A percentile compares a stretch with the other conserved stretches of the same genome.
These are phyloP conservation scores for Aspergillus eucalypticola DNA, from an alignment of 2,329 filamentous ascomycete species.

Conservation along the genomic window DNA sequence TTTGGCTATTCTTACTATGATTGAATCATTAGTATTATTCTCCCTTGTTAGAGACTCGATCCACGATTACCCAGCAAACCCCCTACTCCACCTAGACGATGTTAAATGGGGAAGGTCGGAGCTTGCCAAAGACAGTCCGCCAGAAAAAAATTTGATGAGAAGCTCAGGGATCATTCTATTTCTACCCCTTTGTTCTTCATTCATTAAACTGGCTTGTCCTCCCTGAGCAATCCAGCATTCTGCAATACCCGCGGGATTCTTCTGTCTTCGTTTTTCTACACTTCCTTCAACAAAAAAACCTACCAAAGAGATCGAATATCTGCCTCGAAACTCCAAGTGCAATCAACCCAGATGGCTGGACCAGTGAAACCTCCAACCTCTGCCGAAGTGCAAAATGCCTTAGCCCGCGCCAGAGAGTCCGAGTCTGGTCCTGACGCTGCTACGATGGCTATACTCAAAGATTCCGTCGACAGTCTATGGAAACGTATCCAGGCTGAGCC, in stretches of 20 bases:
- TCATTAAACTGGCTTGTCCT: conserved; percentile 5
- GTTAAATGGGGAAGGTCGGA: conserved; percentile 27
- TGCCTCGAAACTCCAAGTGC: conserved; percentile 6
- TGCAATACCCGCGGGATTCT: conserved; percentile 7
- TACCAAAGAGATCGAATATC: neutral
- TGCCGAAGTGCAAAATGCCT: conserved; percentile 55
- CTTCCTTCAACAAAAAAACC: neutral
- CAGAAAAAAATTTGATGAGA: conserved; percentile 15
- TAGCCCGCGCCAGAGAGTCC: conserved; percentile 71
- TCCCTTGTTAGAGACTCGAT: conserved; percentile 23
- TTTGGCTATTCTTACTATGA: neutral
- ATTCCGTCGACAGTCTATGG: conserved; percentile 67
- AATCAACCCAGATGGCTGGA: conserved; percentile 30
- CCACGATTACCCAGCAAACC: conserved; percentile 22
- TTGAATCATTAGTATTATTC: conserved; percentile 6
- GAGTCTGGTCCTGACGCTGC: conserved; percentile 63
- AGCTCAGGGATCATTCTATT: conserved; percentile 9
- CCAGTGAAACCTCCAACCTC: conserved; percentile 31
- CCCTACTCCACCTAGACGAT: conserved; percentile 26
- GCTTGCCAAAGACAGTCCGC: conserved; percentile 19
- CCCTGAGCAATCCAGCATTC: conserved; percentile 4
- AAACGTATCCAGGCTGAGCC: conserved; percentile 64
- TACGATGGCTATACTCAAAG: conserved; percentile 66
- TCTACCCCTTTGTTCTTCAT: conserved; percentile 15
- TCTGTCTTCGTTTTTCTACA: neutral